These are phyloP conservation scores for Pilaira anomala DNA, from an alignment of 192 early-diverging fungal genomes.

Conservation along the genomic window DNA sequence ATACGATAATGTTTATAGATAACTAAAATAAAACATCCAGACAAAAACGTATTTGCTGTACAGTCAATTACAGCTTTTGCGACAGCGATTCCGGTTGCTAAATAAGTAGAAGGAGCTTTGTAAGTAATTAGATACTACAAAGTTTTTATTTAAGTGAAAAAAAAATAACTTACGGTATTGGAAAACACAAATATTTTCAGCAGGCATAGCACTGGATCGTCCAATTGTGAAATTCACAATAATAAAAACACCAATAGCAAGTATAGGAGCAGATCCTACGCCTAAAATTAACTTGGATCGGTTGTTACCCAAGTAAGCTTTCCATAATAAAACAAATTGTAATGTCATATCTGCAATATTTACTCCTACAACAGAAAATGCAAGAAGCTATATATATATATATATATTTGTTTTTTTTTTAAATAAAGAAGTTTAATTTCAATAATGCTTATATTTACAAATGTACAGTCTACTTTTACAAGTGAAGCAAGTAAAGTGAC, in stretches of 20 bases:
- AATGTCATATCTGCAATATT: constrained; percentile 31
- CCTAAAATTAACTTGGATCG: constrained; percentile 26
- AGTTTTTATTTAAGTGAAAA: too few relatives aligned
- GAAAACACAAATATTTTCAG: constrained; percentile 18
- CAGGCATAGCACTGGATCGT: constrained; percentile 8
- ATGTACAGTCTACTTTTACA: constrained; percentile 19
- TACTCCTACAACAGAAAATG: constrained; percentile 32
- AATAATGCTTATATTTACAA: constrained; percentile 25
- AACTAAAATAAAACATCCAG: constrained; percentile 31
- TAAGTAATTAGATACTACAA: too few relatives aligned
- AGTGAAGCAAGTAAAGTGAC: constrained; percentile 28
- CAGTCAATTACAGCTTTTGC: constrained; percentile 28
- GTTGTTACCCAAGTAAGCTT: constrained; percentile 33
- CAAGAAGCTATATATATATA: constrained; percentile 13
- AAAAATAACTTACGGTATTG: constrained; percentile 37
- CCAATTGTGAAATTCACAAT: constrained; percentile 23
- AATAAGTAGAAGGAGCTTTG: background rate
- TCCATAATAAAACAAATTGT: constrained; percentile 30
- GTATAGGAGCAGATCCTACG: constrained; percentile 14
- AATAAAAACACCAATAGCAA: constrained; percentile 27
- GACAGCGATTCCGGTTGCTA: constrained; percentile 21
- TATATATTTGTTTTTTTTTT: background rate
- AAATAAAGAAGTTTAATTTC: background rate
- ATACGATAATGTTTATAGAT: constrained; percentile 32
- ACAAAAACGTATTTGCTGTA: constrained; percentile 28